Conservation (phyloP, 306 rosid species). For the Gastrolobium villosum region DNA sequence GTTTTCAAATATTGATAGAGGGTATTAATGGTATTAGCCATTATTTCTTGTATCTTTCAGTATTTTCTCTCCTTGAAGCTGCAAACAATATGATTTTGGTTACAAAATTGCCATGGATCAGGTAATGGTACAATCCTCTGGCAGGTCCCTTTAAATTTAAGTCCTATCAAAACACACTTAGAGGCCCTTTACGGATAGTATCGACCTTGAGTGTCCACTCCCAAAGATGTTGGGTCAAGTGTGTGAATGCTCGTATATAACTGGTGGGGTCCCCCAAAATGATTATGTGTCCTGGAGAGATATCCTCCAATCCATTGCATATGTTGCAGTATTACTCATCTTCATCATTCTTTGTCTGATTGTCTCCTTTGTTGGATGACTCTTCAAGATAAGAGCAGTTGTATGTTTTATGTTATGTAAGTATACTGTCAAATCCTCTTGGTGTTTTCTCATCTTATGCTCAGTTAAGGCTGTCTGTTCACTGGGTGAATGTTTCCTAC, state of each 20-base stretch:
- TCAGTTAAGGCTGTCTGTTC: not conserved
- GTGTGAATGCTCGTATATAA: slow-evolving; percentile 13
- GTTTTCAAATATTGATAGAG: slow-evolving; percentile 26
- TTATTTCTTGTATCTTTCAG: slow-evolving; percentile 29
- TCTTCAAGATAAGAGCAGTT: slow-evolving; percentile 12
- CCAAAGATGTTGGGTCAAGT: slow-evolving; percentile 4
- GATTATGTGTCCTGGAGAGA: not conserved
- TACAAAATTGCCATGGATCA: not conserved
- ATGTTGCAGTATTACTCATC: not conserved
- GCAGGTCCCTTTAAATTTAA: slow-evolving; percentile 1
- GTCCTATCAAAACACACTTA: not conserved
- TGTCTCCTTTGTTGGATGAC: not conserved
- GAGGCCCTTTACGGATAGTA: slow-evolving; percentile 16
- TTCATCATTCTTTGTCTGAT: not conserved
- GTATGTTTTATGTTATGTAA: not conserved
- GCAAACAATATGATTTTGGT: slow-evolving; percentile 31
- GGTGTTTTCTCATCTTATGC: not conserved
- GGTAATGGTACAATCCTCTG: slow-evolving; percentile 23
- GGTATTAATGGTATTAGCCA: slow-evolving; percentile 33
- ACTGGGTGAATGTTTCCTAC: not conserved
- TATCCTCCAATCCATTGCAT: not conserved
- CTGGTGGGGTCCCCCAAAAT: slow-evolving; percentile 4
- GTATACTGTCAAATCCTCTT: slow-evolving; percentile 6
- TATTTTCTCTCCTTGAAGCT: slow-evolving; percentile 33
- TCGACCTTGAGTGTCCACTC: slow-evolving; percentile 19